Evolutionary conservation across 495 filamentous ascomycete genomes (phyloP).

Genomic region (Talaromyces ruber): DNA sequence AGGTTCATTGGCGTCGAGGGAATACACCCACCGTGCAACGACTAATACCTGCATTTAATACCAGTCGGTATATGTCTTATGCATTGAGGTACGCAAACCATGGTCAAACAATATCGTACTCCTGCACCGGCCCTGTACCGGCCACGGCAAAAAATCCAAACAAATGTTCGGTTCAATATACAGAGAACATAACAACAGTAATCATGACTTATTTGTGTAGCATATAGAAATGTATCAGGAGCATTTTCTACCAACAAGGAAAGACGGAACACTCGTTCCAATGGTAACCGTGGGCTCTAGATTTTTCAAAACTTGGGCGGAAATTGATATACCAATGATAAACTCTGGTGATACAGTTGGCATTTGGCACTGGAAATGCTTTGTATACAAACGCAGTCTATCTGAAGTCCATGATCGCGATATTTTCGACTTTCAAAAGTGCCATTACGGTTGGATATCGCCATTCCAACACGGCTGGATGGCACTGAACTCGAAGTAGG

Average conservation of each 20-base stretch:
- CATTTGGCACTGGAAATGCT: constrained; percentile 61
- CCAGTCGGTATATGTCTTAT: constrained; percentile 1
- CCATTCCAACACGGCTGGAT: constrained; percentile 80
- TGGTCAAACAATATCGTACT: not conserved
- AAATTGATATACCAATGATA: constrained; percentile 2
- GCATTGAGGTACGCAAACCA: not conserved
- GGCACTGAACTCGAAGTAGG: constrained; percentile 73
- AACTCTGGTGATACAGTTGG: constrained; percentile 43
- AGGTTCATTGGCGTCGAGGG: not conserved
- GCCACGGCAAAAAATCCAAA: not conserved
- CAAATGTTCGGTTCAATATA: not conserved
- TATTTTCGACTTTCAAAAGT: no score
- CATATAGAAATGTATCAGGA: constrained; percentile 3
- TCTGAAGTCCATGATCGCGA: no score
- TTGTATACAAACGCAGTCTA: constrained; percentile 55
- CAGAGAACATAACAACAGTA: not conserved
- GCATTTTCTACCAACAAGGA: constrained; percentile 46
- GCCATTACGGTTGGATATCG: constrained; percentile 64
- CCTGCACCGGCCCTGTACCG: not conserved
- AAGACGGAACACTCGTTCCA: constrained; percentile 66
- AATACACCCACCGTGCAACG: not conserved
- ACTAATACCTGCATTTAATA: constrained; percentile 1
- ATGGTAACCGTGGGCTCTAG: constrained; percentile 39
- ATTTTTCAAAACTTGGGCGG: constrained; percentile 2
- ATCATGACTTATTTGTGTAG: not conserved